Conservation (phyloP, 306 rosid genomes). For the Sesbania bispinosa region DNA sequence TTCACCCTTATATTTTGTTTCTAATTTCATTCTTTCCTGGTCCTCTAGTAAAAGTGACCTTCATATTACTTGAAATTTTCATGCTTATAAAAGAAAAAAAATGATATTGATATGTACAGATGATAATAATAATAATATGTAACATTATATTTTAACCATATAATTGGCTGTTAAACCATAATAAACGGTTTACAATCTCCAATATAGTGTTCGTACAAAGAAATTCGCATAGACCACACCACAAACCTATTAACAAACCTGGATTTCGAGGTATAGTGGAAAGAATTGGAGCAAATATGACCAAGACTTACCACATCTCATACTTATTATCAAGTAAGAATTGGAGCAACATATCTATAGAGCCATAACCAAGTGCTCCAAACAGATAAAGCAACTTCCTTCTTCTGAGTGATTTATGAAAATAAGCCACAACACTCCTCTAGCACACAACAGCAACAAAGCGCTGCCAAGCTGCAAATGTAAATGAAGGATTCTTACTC, state of each 20-base stretch:
- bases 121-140: background rate
- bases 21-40: too few species aligned
- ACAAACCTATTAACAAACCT: slow-evolving; percentile 18
- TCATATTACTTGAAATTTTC: too few species aligned
- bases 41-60: too few species aligned
- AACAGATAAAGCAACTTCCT: background rate
- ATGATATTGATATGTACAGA: too few species aligned
- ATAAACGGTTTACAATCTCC: background rate
- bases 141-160: slow-evolving; percentile 15
- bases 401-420: slow-evolving; percentile 18
- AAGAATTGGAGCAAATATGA: background rate
- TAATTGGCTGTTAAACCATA: background rate
- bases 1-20: too few species aligned
- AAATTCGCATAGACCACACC: slow-evolving; percentile 3
- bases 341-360: background rate
- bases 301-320: background rate
- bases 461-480: slow-evolving; percentile 69
- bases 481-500: slow-evolving; percentile 3
- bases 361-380: slow-evolving; percentile 19
- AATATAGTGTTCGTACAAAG: background rate
- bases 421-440: slow-evolving; percentile 71
- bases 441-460: slow-evolving; percentile 88
- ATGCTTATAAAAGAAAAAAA: too few species aligned
- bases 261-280: background rate
- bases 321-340: background rate